A percentile compares a stretch with the other conserved stretches of the same genome.
Evolutionary conservation across 805 yeast species (phyloP).

Genomic region (Candida sanyiensis): DNA sequence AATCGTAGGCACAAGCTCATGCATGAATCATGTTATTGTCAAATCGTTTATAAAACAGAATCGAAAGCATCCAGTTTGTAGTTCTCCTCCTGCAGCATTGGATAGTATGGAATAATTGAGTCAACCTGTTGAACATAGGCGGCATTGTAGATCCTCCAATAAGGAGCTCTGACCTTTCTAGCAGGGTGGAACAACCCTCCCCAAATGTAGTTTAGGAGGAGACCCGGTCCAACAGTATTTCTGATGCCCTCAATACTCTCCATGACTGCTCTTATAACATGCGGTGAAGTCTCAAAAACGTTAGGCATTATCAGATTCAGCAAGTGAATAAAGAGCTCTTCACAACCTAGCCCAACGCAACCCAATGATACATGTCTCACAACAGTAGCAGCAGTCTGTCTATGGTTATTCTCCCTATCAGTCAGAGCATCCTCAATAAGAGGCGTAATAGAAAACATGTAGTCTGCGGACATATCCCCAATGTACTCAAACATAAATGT

Average conservation of each 20-base stretch:
- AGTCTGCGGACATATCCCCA: slow-evolving; percentile 74
- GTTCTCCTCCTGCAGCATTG: slow-evolving; percentile 38
- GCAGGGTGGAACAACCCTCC: slow-evolving; percentile 94
- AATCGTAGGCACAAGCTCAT: too few species aligned
- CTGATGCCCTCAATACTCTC: slow-evolving; percentile 76
- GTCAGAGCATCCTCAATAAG: slow-evolving; percentile 83
- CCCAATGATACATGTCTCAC: slow-evolving; percentile 77
- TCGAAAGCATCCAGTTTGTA: slow-evolving; percentile 22
- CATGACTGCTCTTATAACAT: slow-evolving; percentile 75
- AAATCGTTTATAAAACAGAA: slow-evolving; percentile 13
- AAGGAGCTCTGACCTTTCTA: slow-evolving; percentile 71
- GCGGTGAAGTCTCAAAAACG: slow-evolving; percentile 91
- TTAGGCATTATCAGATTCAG: slow-evolving; percentile 83
- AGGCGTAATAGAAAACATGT: slow-evolving; percentile 74
- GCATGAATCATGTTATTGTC: too few species aligned
- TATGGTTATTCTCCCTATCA: slow-evolving; percentile 85
- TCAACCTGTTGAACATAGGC: slow-evolving; percentile 72
- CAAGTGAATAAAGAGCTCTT: slow-evolving; percentile 78
- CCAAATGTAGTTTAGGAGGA: slow-evolving; percentile 70
- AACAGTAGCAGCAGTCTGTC: slow-evolving; percentile 92
- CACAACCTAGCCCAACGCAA: slow-evolving; percentile 67
- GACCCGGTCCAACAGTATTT: slow-evolving; percentile 69
- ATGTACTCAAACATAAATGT: slow-evolving; percentile 90
- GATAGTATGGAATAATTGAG: slow-evolving; percentile 78
- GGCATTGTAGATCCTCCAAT: slow-evolving; percentile 78